Conservation (phyloP, 1,139 yeast species). For the Trichomonascaceae sp. region DNA sequence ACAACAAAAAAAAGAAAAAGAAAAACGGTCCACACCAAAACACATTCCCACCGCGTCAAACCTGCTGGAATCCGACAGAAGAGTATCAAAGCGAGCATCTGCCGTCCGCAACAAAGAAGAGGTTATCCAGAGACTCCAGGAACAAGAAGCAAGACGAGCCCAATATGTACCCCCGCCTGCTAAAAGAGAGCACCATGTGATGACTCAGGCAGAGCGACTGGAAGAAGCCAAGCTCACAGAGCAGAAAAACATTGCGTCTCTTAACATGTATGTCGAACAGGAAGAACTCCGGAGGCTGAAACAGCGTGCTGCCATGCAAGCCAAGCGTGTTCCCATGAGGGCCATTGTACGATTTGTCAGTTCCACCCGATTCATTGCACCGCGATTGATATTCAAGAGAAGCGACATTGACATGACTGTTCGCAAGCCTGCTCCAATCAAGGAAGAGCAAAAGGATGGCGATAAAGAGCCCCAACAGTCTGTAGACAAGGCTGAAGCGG, state of each 20-base stretch:
- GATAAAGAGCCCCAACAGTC: neutral
- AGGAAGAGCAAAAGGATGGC: neutral
- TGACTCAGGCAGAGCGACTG: constrained; percentile 79
- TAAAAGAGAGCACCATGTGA: constrained; percentile 21
- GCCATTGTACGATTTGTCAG: constrained; percentile 43
- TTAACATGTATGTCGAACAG: constrained; percentile 68
- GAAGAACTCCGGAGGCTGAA: constrained; percentile 70
- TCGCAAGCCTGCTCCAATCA: neutral
- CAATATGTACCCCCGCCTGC: constrained; percentile 28
- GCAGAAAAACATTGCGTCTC: constrained; percentile 53
- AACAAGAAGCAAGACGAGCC: constrained; percentile 54
- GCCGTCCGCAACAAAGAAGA: constrained; percentile 72
- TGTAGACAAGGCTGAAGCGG: constrained; percentile 1
- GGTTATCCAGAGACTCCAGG: constrained; percentile 58
- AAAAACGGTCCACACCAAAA: constrained; percentile 8
- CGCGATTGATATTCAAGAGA: constrained; percentile 13
- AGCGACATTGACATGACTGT: constrained; percentile 7
- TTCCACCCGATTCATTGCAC: constrained; percentile 18
- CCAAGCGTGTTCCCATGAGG: constrained; percentile 44
- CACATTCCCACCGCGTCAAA: constrained; percentile 16
- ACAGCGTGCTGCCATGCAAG: constrained; percentile 59
- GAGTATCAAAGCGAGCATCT: constrained; percentile 68
- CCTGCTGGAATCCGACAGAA: constrained; percentile 47
- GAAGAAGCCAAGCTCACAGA: constrained; percentile 84
- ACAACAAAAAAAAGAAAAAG: constrained; percentile 3